Base-by-base conservation (phyloP, 163 green algal species). In the Chloromonas sp. region DNA sequence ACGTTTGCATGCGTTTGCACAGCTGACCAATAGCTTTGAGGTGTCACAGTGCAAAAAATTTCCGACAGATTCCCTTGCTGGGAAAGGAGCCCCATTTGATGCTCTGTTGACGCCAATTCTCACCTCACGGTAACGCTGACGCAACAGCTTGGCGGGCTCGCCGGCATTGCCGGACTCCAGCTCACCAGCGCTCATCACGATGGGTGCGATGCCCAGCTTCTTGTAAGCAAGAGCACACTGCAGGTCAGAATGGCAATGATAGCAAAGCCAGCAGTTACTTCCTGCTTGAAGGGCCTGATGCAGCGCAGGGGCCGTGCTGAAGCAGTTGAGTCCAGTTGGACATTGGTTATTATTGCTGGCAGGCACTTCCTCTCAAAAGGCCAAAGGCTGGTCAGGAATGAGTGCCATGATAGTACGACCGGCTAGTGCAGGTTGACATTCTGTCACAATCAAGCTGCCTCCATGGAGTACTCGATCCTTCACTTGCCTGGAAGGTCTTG, bases 121-220 rank as follows among this genome's bases (percentile, higher is more conserved):
- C 81, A 91, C 87, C 88, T 92, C 86, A 71, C 89, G 89, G 95
- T 99, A 99, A 70, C 97, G 93, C 92, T 98, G 95, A 82, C 97
- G 92, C 87, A 99, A 96, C 0, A 99, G 95, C 92, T 98, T 98
- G 87, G 97, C 97, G 70, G 97, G 97, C 95, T 99, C 97, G 84
- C 97, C 97, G 79, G 97, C 97, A 84, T 99, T 99, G 86, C 97
- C 97, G 60, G 92, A 97, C 94, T 99, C 97, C 82, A 99, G 94
- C 94, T 99, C 97, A 92, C 95, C 97, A 85, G 97, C 97, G 71
- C 92, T 97, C 97, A 99, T 99, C 83, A 99, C 94, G 81, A 99
- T 99, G 86, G 97, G 97, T 84, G 85, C 87, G 90, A 99, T 99
- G 89, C 93, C 96, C 81, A 99, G 91, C 95, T 98, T 99, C 92